Percentiles rank a stretch among this genome's conserved stretches.
Evolutionary conservation across 371 early-diverging fungal species (phyloP).

Genomic region (Mucor plumbeus): DNA sequence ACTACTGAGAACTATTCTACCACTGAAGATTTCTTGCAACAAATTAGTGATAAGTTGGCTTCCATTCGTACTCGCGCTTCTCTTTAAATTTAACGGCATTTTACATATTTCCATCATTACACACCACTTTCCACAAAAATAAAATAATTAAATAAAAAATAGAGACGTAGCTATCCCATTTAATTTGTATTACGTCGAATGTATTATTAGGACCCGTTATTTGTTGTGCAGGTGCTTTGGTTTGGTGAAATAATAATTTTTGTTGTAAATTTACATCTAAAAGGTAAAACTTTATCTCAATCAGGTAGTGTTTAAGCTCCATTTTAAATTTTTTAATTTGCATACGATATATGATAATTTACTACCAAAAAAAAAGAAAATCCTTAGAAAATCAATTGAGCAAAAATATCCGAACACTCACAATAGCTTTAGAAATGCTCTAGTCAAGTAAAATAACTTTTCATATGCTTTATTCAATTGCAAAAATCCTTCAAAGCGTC

Average conservation of each 20-base stretch:
- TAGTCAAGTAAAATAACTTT: no score
- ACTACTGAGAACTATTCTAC: constrained; percentile 78
- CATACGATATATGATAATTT: no score
- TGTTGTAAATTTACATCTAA: no score
- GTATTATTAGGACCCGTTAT: not conserved
- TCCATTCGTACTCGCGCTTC: constrained; percentile 50
- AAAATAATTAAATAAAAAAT: constrained; percentile 5
- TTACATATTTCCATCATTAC: constrained; percentile 3
- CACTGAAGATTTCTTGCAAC: constrained; percentile 81
- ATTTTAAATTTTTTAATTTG: not conserved
- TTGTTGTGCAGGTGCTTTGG: not conserved
- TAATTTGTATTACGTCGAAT: not conserved
- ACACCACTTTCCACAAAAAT: not conserved
- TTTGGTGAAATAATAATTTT: not conserved
- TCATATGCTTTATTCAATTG: no score
- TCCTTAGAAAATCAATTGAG: no score
- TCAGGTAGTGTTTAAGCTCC: not conserved
- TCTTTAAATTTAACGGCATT: constrained; percentile 16
- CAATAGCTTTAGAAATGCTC: no score
- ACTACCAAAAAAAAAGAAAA: no score
- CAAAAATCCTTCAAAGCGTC: not conserved
- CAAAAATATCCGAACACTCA: no score
- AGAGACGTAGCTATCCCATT: not conserved
- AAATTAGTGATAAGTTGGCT: constrained; percentile 72
- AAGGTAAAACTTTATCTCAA: not conserved